phyloP scores from a whole-genome alignment of 1,139 yeast genomes.

The Suhomyces bolitotheri region DNA sequence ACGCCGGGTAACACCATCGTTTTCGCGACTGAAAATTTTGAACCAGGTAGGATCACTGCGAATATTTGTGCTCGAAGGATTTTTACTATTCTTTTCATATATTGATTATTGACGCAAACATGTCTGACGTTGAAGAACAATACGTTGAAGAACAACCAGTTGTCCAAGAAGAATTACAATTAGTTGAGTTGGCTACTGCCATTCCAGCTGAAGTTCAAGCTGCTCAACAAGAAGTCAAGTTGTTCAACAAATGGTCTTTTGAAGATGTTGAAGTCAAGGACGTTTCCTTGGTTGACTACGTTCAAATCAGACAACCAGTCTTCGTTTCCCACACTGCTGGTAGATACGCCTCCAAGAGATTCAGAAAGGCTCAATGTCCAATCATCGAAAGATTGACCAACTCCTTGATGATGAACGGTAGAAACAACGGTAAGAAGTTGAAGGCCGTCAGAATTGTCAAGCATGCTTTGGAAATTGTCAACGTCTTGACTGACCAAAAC shows the following conservation, averaged over 20 bases:
- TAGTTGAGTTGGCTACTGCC: constrained; percentile 87
- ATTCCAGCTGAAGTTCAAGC: constrained; percentile 97
- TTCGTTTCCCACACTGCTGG: constrained; percentile 99
- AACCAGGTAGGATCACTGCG: constrained; percentile 9
- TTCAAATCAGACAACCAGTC: constrained; percentile 96
- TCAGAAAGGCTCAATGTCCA: constrained; percentile 99
- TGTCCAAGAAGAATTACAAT: constrained; percentile 72
- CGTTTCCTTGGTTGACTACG: constrained; percentile 96
- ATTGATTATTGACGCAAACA: constrained; percentile 21
- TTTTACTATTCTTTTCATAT: constrained; percentile 12
- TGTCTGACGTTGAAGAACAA: constrained; percentile 57
- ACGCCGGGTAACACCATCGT: constrained; percentile 13
- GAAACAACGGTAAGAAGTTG: constrained; percentile 99
- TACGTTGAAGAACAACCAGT: constrained; percentile 61
- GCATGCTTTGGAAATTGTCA: constrained; percentile 97
- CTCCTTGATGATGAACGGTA: constrained; percentile 99
- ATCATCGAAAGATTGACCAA: constrained; percentile 98
- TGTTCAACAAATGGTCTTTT: constrained; percentile 99
- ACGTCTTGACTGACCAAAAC: constrained; percentile 98
- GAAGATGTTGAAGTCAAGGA: constrained; percentile 98
- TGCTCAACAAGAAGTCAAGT: constrained; percentile 94
- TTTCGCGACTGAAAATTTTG: constrained; percentile 13
- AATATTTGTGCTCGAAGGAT: constrained; percentile 6
- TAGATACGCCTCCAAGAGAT: constrained; percentile 99
- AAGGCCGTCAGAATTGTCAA: constrained; percentile 99